A percentile compares a stretch with the other conserved stretches of the same genome.
Evolutionary conservation across 1,284 basidiomycete species (phyloP).

Genomic region (Sphaerobolus stellatus): DNA sequence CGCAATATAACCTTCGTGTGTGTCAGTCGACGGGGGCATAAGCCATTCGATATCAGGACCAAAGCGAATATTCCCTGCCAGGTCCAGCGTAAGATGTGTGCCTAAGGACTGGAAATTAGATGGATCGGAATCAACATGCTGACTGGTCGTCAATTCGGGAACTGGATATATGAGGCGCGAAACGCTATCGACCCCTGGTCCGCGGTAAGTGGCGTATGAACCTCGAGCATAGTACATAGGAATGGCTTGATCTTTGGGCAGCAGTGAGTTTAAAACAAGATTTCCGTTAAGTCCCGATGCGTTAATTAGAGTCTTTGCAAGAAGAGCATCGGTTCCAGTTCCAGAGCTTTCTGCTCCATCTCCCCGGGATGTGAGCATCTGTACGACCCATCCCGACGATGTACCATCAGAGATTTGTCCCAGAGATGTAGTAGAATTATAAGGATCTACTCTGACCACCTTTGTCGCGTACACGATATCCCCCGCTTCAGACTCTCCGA

Average conservation of each 20-base stretch:
- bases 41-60: conserved; percentile 95
- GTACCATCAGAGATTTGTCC: conserved; percentile 32
- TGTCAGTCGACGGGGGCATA: conserved; percentile 42
- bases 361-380: conserved; percentile 46
- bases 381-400: conserved; percentile 69
- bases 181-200: conserved; percentile 67
- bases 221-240: conserved; percentile 79
- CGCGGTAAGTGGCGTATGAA: conserved; percentile 85
- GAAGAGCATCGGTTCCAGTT: conserved; percentile 57
- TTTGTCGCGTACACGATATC: conserved; percentile 80
- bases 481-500: conserved; percentile 68
- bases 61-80: conserved; percentile 87
- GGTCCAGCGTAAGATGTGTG: conserved; percentile 87
- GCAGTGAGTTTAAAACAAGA: conserved; percentile 69
- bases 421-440: conserved; percentile 28
- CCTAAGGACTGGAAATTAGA: conserved; percentile 80
- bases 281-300: conserved; percentile 81
- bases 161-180: conserved; percentile 87
- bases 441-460: conserved; percentile 85
- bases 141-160: conserved; percentile 56
- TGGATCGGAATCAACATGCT: conserved; percentile 29
- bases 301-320: conserved; percentile 86
- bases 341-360: conserved; percentile 22
- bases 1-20: conserved; percentile 27
- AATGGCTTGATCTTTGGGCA: conserved; percentile 54